phyloP scores from a whole-genome alignment of 345 rosid species.

The Eucalyptus brandiana region DNA sequence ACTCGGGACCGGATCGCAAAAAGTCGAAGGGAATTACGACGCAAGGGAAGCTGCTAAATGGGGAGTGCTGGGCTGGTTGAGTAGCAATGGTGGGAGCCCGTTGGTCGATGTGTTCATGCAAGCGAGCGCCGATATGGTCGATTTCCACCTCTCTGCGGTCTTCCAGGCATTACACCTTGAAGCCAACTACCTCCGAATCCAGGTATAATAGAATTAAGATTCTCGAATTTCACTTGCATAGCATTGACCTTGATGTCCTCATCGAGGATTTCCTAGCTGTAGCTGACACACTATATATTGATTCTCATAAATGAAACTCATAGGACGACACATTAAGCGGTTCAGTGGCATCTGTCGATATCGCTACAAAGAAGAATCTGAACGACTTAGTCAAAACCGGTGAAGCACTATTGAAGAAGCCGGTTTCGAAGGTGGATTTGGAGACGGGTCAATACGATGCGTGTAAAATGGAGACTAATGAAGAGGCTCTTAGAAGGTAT shows the following conservation, averaged over 20 bases:
- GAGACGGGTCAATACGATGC: slow-evolving; percentile 10
- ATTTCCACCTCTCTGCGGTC: slow-evolving; percentile 4
- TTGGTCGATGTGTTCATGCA: slow-evolving; percentile 5
- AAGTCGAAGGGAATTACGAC: neutral
- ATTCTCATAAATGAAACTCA: neutral
- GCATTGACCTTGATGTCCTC: neutral
- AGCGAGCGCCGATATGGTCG: slow-evolving; percentile 14
- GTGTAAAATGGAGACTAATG: slow-evolving; percentile 8
- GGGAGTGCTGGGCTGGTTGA: slow-evolving; percentile 17
- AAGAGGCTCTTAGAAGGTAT: slow-evolving; percentile 16
- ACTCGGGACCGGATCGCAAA: slow-evolving; percentile 6
- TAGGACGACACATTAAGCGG: slow-evolving; percentile 10
- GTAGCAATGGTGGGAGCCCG: neutral
- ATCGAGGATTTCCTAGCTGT: too few relatives aligned
- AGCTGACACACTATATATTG: neutral
- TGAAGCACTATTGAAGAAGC: slow-evolving; percentile 19
- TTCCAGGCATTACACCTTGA: slow-evolving; percentile 6
- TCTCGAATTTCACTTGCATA: neutral
- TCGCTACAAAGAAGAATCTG: slow-evolving; percentile 12
- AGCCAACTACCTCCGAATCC: slow-evolving; percentile 9
- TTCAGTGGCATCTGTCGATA: slow-evolving; percentile 1
- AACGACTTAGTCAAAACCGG: slow-evolving; percentile 3
- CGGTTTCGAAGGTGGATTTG: slow-evolving; percentile 14
- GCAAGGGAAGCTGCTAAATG: slow-evolving; percentile 12
- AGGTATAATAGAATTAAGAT: neutral